Evolutionary conservation across 345 rosid species (phyloP).

Genomic region (Syzygium aqueum): DNA sequence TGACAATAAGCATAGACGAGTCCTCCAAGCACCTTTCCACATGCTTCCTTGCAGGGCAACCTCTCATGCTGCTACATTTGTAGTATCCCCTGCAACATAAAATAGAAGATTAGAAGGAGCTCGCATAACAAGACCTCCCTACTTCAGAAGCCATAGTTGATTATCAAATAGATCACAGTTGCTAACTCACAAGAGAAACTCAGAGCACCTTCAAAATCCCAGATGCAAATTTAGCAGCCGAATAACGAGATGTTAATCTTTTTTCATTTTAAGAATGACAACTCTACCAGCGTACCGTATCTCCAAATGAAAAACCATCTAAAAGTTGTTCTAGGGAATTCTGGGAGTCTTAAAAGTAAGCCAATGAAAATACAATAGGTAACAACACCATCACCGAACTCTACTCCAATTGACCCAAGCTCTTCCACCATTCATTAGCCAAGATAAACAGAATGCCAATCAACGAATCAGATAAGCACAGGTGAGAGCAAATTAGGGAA

Average conservation of each 20-base stretch:
- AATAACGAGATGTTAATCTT: neutral
- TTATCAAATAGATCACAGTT: neutral
- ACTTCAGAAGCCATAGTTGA: neutral
- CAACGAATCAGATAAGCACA: neutral
- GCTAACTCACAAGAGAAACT: neutral
- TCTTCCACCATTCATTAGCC: neutral
- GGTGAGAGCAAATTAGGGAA: neutral
- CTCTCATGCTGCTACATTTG: conserved; percentile 97
- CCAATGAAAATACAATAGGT: neutral
- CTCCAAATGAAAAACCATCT: neutral
- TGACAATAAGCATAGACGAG: conserved; percentile 81
- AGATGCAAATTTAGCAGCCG: neutral
- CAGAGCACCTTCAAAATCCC: neutral
- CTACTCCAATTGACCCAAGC: neutral
- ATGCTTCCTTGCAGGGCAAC: conserved; percentile 99
- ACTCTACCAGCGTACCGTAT: neutral
- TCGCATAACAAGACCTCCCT: neutral
- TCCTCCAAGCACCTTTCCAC: conserved; percentile 95
- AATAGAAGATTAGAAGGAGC: neutral
- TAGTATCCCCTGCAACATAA: conserved; percentile 75
- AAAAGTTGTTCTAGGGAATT: neutral
- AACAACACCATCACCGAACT: neutral
- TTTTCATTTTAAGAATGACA: neutral
- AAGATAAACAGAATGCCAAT: neutral
- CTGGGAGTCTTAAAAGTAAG: neutral